phyloP scores from a whole-genome alignment of 1,284 basidiomycete genomes.

The Ganoderma multipileum region DNA sequence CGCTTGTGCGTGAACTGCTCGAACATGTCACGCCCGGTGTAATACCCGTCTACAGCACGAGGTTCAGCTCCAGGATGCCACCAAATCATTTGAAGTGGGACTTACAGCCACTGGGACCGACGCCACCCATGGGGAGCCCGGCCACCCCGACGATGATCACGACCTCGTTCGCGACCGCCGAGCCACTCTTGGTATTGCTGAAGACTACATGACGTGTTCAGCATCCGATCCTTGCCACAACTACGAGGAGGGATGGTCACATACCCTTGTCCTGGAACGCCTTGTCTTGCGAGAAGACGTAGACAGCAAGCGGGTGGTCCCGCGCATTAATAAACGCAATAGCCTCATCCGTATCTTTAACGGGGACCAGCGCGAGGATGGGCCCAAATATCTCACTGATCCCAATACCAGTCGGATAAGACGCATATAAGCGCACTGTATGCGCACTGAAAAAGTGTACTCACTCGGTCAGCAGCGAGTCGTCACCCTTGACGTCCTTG shows the following conservation, averaged over 20 bases:
- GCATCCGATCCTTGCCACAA: background rate
- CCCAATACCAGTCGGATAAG: background rate
- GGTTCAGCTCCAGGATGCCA: background rate
- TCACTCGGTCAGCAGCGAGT: slow-evolving; percentile 80
- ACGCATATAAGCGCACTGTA: background rate
- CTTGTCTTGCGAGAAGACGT: slow-evolving; percentile 73
- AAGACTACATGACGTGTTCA: slow-evolving; percentile 53
- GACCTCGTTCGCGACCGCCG: slow-evolving; percentile 67
- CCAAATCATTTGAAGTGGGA: slow-evolving; percentile 6
- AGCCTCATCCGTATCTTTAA: slow-evolving; percentile 75
- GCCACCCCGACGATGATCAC: slow-evolving; percentile 61
- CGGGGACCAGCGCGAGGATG: slow-evolving; percentile 75
- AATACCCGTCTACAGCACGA: slow-evolving; percentile 57
- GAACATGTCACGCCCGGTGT: slow-evolving; percentile 70
- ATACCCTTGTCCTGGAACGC: slow-evolving; percentile 67
- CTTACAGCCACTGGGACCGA: slow-evolving; percentile 76
- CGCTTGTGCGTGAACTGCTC: slow-evolving; percentile 75
- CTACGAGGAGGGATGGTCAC: background rate
- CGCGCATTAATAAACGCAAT: slow-evolving; percentile 72
- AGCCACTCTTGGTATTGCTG: slow-evolving; percentile 71
- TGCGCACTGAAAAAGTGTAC: background rate
- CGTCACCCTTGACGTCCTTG: slow-evolving; percentile 64
- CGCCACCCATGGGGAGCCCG: slow-evolving; percentile 76
- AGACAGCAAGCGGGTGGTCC: slow-evolving; percentile 80
- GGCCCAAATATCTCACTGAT: slow-evolving; percentile 47